phyloP scores from a whole-genome alignment of 805 yeast genomes.

The Wickerhamomyces rabaulensis region DNA sequence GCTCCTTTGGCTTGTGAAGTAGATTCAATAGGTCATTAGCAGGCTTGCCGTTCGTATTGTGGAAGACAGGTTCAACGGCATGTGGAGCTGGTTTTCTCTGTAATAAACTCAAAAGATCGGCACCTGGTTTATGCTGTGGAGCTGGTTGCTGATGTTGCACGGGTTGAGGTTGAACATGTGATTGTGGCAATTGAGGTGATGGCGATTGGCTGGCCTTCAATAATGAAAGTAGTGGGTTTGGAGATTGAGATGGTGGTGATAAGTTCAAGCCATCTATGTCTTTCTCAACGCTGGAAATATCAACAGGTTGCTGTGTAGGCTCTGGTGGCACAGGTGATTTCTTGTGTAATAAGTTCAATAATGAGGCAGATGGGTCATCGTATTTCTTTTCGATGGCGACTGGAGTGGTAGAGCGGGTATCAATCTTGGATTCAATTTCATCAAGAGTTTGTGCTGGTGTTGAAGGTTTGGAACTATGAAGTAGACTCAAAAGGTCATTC shows the following conservation, averaged over 20 bases:
- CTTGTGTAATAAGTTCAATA: conserved; percentile 2
- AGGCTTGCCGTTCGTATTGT: conserved; percentile 10
- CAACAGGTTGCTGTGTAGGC: conserved; percentile 9
- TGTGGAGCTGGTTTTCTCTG: conserved; percentile 8
- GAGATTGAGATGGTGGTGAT: not conserved
- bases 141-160: conserved; percentile 2
- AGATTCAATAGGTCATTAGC: conserved; percentile 17
- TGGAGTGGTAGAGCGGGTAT: not conserved
- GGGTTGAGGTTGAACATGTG: not conserved
- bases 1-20: conserved; percentile 10
- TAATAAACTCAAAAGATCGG: conserved; percentile 10
- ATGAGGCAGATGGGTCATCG: conserved; percentile 3
- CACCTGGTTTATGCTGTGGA: conserved; percentile 1
- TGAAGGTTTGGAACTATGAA: not conserved
- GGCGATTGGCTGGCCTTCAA: conserved; percentile 1
- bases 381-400: not conserved
- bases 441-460: conserved; percentile 3
- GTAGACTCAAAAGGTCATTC: conserved; percentile 3
- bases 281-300: not conserved
- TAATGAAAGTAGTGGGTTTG: conserved; percentile 4
- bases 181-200: conserved; percentile 1
- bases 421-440: conserved; percentile 5
- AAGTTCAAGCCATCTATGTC: not conserved
- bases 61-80: conserved; percentile 1
- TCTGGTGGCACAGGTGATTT: conserved; percentile 8